Percentiles rank a stretch among this genome's conserved stretches.
These are phyloP conservation scores for Periconia sp. DNA, from an alignment of 2,329 filamentous ascomycete genomes.

Conservation along the genomic window DNA sequence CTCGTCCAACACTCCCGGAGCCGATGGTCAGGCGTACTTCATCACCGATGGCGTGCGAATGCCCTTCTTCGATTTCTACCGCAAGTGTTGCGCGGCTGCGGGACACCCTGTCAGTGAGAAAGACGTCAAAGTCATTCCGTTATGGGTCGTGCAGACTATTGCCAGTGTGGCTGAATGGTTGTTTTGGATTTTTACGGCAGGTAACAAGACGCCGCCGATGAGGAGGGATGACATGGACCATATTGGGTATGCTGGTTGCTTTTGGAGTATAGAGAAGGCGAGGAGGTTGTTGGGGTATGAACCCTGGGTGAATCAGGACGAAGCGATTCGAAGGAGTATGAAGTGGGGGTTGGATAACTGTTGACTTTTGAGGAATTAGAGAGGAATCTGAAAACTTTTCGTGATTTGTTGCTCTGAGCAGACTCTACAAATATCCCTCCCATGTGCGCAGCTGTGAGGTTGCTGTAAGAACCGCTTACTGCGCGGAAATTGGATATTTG, in stretches of 20 bases:
- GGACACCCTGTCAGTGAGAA: conserved; percentile 34
- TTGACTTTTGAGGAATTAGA: no score
- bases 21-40: conserved; percentile 54
- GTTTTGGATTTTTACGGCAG: conserved; percentile 40
- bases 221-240: conserved; percentile 59
- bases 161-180: conserved; percentile 47
- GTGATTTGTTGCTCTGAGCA: no score
- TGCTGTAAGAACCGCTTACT: no score
- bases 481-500: no score
- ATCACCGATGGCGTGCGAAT: conserved; percentile 51
- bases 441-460: no score
- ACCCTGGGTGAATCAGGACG: no score
- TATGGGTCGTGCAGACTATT: conserved; percentile 44
- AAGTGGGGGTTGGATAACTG: no score
- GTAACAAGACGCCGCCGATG: conserved; percentile 41
- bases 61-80: conserved; percentile 52
- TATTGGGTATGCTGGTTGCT: conserved; percentile 72
- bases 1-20: conserved; percentile 36
- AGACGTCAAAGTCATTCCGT: conserved; percentile 45
- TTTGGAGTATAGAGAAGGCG: conserved; percentile 76
- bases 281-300: conserved; percentile 68
- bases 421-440: no score
- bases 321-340: no score
- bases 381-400: no score
- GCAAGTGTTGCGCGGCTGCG: conserved; percentile 46